Conservation (phyloP, 2,329 filamentous ascomycete species). For the Colletotrichum orchidophilum region DNA sequence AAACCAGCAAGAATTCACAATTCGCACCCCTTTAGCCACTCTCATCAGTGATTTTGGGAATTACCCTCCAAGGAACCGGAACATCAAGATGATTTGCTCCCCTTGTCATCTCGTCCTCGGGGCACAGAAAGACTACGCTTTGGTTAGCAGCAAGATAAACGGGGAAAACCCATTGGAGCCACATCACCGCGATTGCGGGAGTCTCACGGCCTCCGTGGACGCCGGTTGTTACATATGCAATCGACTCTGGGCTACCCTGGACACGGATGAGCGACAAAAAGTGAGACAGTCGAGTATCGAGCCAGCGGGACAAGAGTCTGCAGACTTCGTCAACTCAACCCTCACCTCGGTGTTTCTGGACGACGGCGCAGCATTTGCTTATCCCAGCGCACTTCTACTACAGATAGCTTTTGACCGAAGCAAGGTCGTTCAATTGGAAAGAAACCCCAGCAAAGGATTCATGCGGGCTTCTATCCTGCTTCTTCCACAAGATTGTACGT, state of each 20-base stretch:
- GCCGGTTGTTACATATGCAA: not conserved
- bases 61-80: not conserved
- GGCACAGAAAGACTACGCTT: not conserved
- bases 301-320: not conserved
- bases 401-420: not conserved
- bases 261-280: not conserved
- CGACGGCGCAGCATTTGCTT: not conserved
- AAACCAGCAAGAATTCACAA: too few species aligned
- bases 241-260: not conserved
- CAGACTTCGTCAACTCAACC: not conserved
- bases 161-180: accelerated
- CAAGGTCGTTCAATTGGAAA: not conserved
- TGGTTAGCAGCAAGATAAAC: not conserved
- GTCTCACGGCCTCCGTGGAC: not conserved
- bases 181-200: not conserved
- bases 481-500: not conserved
- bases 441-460: not conserved
- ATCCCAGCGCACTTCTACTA: not conserved
- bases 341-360: not conserved
- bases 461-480: not conserved
- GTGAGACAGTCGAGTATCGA: not conserved
- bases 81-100: not conserved
- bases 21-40: not conserved
- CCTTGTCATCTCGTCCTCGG: not conserved
- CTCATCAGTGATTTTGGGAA: too few species aligned